Percentiles rank a stretch among this genome's conserved stretches.
phyloP scores from a whole-genome alignment of 176 grass and related monocot species.

The Canna indica region DNA sequence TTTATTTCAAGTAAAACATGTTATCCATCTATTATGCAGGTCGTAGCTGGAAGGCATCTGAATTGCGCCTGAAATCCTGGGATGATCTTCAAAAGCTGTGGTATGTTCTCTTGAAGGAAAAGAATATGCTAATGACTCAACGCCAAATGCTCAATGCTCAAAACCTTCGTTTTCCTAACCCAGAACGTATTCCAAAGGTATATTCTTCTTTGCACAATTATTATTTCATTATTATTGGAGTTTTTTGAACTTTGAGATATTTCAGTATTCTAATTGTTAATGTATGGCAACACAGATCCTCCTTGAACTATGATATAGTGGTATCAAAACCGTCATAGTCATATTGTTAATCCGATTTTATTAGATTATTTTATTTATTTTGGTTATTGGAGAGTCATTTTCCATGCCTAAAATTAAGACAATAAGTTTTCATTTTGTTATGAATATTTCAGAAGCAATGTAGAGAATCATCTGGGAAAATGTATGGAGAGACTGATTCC shows the following conservation, averaged over 20 bases:
- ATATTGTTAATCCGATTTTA: too few relatives aligned
- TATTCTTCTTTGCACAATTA: background rate
- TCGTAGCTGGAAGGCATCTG: conserved; percentile 88
- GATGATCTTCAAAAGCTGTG: conserved; percentile 94
- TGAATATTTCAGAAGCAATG: too few relatives aligned
- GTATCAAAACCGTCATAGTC: too few relatives aligned
- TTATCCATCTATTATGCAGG: conserved; percentile 19
- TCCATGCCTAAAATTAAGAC: too few relatives aligned
- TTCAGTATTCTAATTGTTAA: background rate
- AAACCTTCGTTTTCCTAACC: conserved; percentile 67
- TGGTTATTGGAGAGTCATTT: too few relatives aligned
- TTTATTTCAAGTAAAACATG: too few relatives aligned
- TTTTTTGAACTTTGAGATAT: background rate
- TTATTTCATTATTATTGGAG: background rate
- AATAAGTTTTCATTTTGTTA: too few relatives aligned
- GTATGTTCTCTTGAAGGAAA: conserved; percentile 89
- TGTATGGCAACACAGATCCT: too few relatives aligned
- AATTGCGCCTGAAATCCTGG: conserved; percentile 92
- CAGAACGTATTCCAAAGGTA: conserved; percentile 90
- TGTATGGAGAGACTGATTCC: too few relatives aligned
- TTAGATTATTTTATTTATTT: too few relatives aligned
- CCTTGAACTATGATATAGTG: too few relatives aligned
- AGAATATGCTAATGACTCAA: conserved; percentile 93
- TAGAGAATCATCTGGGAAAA: too few relatives aligned
- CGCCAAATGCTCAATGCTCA: conserved; percentile 76